Conservation (phyloP, 2,329 filamentous ascomycete species). For the Pestalotiopsis sp. region DNA sequence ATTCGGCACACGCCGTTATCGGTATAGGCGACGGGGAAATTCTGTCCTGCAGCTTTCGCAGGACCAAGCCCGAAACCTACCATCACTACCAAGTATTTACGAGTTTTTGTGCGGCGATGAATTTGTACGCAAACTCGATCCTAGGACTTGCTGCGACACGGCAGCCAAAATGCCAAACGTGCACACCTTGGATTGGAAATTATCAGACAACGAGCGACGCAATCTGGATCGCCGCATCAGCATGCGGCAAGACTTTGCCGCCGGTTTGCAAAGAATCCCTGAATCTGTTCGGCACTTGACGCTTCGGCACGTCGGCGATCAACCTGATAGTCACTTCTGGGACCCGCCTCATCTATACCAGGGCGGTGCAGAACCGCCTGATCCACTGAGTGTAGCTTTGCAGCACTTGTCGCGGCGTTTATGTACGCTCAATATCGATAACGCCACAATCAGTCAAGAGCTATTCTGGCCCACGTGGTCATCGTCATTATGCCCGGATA, state of each 20-base stretch:
- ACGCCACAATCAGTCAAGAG: neutral
- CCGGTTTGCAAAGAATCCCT: neutral
- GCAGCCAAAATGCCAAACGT: neutral
- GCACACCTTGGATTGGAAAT: neutral
- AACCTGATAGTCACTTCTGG: neutral
- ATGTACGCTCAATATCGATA: neutral
- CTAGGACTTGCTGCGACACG: neutral
- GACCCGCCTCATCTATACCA: neutral
- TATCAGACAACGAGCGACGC: neutral
- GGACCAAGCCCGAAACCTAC: neutral
- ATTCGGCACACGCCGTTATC: neutral
- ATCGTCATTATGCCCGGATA: neutral
- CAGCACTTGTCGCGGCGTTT: neutral
- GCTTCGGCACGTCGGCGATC: neutral
- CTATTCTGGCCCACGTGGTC: neutral
- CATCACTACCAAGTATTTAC: neutral
- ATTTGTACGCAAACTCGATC: neutral
- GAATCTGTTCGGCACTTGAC: neutral
- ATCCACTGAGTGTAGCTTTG: slow-evolving; percentile 1
- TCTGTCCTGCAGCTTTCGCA: neutral
- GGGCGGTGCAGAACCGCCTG: neutral
- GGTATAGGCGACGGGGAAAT: neutral
- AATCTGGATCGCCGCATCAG: neutral
- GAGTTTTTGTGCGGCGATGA: neutral
- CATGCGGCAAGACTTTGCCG: slow-evolving; percentile 1